These are phyloP conservation scores for Wallacemonas sp. DNA, from an alignment of 208 protist genomes.

Conservation along the genomic window DNA sequence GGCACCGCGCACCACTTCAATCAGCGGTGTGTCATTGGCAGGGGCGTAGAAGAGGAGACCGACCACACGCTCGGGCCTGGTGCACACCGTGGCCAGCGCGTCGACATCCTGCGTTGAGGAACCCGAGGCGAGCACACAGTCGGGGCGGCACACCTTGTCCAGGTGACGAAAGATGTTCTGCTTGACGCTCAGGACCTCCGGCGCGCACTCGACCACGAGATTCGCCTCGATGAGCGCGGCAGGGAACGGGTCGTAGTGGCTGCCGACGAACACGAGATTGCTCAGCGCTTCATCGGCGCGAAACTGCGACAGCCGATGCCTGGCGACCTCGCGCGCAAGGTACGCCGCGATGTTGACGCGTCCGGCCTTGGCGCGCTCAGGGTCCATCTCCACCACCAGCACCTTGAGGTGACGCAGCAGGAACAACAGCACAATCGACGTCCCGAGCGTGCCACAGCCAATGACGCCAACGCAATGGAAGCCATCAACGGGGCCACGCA, in stretches of 20 bases:
- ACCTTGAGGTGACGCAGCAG: constrained; percentile 57
- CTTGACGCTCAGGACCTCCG: constrained; percentile 68
- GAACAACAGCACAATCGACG: constrained; percentile 71
- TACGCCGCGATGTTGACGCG: constrained; percentile 26
- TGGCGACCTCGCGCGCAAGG: constrained; percentile 33
- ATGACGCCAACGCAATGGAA: constrained; percentile 55
- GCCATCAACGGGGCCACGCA: background rate
- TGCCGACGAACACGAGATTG: constrained; percentile 35
- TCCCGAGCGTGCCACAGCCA: constrained; percentile 81
- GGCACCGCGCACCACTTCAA: constrained; percentile 65
- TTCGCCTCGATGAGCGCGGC: constrained; percentile 44
- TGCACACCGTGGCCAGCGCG: constrained; percentile 61
- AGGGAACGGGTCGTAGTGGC: constrained; percentile 32
- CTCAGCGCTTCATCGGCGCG: constrained; percentile 31
- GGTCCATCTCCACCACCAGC: constrained; percentile 73
- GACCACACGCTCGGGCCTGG: constrained; percentile 54
- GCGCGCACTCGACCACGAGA: constrained; percentile 76
- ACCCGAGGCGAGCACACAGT: constrained; percentile 74
- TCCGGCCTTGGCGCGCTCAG: constrained; percentile 21
- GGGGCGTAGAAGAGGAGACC: constrained; percentile 89
- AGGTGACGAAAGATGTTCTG: constrained; percentile 71
- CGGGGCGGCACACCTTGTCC: constrained; percentile 59
- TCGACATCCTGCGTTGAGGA: constrained; percentile 62
- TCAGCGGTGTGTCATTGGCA: constrained; percentile 75
- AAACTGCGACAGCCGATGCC: constrained; percentile 27